These are phyloP conservation scores for Syzygium syzygioides DNA, from an alignment of 441 rosid genomes.

Conservation along the genomic window DNA sequence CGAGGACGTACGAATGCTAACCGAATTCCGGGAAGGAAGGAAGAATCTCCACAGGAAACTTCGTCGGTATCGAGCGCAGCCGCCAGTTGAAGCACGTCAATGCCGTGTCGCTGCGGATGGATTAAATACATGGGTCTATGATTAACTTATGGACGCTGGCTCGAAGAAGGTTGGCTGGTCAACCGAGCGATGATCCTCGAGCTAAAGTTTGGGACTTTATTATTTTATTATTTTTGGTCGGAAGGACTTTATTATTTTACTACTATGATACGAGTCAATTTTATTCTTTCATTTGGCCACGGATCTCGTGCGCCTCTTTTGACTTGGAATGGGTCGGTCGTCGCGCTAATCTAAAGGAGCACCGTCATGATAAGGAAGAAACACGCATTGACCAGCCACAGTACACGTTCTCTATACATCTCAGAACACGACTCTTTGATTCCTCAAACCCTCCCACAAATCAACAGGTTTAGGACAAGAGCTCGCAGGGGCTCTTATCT, in stretches of 20 bases:
- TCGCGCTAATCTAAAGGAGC: neutral
- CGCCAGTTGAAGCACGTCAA: neutral
- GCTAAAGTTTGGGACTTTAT: neutral
- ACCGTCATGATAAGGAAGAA: neutral
- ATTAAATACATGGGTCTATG: neutral
- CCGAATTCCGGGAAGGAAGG: neutral
- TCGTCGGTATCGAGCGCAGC: neutral
- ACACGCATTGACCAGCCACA: neutral
- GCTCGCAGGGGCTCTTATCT: neutral
- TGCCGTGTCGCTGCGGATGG: neutral
- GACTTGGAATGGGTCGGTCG: neutral
- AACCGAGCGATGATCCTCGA: neutral
- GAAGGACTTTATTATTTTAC: too few species aligned
- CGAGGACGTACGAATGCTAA: neutral
- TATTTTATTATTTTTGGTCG: neutral
- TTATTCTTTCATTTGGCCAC: neutral
- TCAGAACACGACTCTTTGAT: neutral
- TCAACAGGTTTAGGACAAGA: neutral
- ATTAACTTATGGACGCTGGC: neutral
- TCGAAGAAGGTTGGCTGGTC: neutral
- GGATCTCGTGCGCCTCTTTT: neutral
- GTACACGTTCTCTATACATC: neutral
- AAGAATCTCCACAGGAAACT: neutral
- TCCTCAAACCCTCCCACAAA: neutral
- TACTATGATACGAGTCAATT: neutral